These are phyloP conservation scores for Escovopsis sp. DNA, from an alignment of 2,329 filamentous ascomycete genomes.

Conservation along the genomic window DNA sequence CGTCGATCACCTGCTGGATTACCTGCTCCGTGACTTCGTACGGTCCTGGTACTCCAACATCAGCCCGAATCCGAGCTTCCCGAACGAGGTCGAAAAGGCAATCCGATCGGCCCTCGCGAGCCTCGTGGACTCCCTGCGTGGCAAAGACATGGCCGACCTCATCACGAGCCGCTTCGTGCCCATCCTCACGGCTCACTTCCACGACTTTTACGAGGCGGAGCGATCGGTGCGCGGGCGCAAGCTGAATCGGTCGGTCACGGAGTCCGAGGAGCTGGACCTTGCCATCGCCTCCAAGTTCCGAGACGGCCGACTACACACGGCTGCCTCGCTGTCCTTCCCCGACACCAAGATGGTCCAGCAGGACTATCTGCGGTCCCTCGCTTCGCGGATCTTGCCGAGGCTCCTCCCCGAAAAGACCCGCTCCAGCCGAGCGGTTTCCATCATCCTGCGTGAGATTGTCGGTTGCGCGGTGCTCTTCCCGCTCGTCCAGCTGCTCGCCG, in stretches of 20 bases:
- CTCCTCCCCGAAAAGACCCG: slow-evolving; percentile 61
- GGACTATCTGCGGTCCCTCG: slow-evolving; percentile 68
- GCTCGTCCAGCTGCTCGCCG: slow-evolving; percentile 62
- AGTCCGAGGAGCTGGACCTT: slow-evolving; percentile 89
- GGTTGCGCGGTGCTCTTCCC: slow-evolving; percentile 81
- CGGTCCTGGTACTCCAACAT: slow-evolving; percentile 80
- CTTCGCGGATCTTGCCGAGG: slow-evolving; percentile 55
- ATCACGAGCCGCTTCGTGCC: slow-evolving; percentile 73
- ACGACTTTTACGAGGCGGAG: slow-evolving; percentile 84
- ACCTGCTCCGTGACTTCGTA: slow-evolving; percentile 73
- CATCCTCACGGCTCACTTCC: slow-evolving; percentile 75
- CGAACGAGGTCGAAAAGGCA: slow-evolving; percentile 71
- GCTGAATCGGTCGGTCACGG: slow-evolving; percentile 77
- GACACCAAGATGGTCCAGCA: slow-evolving; percentile 79
- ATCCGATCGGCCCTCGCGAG: slow-evolving; percentile 59
- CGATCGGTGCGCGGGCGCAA: slow-evolving; percentile 73
- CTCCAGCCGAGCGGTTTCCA: slow-evolving; percentile 65
- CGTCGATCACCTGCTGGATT: slow-evolving; percentile 62
- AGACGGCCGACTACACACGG: slow-evolving; percentile 76
- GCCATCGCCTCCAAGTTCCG: slow-evolving; percentile 92
- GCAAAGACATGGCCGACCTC: slow-evolving; percentile 71
- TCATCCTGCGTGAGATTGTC: slow-evolving; percentile 78
- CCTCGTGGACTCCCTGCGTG: slow-evolving; percentile 56
- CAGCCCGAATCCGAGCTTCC: slow-evolving; percentile 64
- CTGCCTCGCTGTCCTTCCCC: slow-evolving; percentile 67